These are phyloP conservation scores for Leishmania arabica DNA, from an alignment of 208 protist species.

Conservation along the genomic window DNA sequence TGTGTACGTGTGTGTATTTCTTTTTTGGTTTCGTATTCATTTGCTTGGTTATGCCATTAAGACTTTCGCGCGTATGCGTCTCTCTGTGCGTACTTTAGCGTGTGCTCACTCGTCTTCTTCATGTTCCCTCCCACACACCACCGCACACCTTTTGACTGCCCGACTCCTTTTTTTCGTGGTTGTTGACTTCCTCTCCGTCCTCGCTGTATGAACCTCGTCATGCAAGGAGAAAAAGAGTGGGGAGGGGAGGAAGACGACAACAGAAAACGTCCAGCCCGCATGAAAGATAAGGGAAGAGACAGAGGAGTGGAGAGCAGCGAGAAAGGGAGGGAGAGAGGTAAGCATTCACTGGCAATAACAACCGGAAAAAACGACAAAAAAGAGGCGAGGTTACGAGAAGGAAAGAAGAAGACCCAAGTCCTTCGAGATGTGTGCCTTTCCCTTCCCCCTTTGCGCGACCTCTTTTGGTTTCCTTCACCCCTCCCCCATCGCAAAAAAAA, in stretches of 20 bases:
- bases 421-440: background rate
- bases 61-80: background rate
- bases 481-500: background rate
- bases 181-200: background rate
- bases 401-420: background rate
- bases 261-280: background rate
- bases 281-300: background rate
- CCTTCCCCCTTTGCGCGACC: background rate
- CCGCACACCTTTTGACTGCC: background rate
- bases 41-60: background rate
- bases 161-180: background rate
- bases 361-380: background rate
- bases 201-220: background rate
- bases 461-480: background rate
- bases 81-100: background rate
- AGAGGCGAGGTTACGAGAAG: background rate
- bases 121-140: background rate
- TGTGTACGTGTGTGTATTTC: background rate
- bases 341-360: background rate
- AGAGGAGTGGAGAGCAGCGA: background rate
- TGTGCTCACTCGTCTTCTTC: background rate
- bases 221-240: background rate
- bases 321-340: background rate
- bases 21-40: background rate
- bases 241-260: background rate